A percentile compares a stretch with the other conserved stretches of the same genome.
phyloP scores from a whole-genome alignment of 306 rosid genomes.

The Benincasa hispida region DNA sequence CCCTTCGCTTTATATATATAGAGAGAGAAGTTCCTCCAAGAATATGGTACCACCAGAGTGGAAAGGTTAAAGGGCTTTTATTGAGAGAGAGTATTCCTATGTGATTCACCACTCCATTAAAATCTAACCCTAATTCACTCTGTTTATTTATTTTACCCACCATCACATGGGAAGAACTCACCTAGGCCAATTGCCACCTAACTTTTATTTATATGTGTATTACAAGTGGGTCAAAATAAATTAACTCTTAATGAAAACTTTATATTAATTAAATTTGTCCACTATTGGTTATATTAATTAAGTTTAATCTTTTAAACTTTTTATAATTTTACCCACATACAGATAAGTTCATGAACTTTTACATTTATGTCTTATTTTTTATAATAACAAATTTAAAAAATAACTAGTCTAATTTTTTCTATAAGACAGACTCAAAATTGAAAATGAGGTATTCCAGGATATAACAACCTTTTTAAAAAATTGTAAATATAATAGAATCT shows the following conservation, averaged over 20 bases:
- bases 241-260: not conserved
- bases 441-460: too few relatives aligned
- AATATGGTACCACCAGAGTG: conserved; percentile 13
- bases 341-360: too few relatives aligned
- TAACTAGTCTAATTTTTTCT: too few relatives aligned
- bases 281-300: too few relatives aligned
- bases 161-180: not conserved
- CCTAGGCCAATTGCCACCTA: not conserved
- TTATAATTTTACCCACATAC: too few relatives aligned
- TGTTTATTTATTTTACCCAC: not conserved
- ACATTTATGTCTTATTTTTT: too few relatives aligned
- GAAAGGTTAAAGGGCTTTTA: not conserved
- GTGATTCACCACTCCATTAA: not conserved
- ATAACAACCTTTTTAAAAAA: too few relatives aligned
- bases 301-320: too few relatives aligned
- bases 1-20: not conserved
- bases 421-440: too few relatives aligned
- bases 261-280: not conserved
- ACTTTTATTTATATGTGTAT: not conserved
- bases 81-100: not conserved
- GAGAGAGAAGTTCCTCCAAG: not conserved
- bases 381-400: too few relatives aligned
- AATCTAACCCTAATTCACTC: not conserved
- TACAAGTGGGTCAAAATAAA: not conserved
- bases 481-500: too few relatives aligned